Conservation (phyloP, 2,329 filamentous ascomycete species). For the Aspergillus fructus region DNA sequence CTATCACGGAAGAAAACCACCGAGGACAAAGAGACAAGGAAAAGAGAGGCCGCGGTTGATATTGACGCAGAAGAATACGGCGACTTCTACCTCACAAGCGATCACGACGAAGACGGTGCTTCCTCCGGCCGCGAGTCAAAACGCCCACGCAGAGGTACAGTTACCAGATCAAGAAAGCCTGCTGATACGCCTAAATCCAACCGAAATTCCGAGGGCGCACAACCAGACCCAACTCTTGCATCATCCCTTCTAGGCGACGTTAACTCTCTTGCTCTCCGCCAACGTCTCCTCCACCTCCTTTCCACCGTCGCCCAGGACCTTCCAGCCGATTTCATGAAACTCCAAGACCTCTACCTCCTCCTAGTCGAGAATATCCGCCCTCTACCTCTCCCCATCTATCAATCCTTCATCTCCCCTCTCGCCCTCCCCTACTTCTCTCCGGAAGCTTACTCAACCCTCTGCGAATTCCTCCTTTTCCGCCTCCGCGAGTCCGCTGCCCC, state of each 20-base stretch:
- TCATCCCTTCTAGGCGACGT: slow-evolving; percentile 38
- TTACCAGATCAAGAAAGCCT: slow-evolving; percentile 14
- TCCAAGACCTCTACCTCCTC: slow-evolving; percentile 43
- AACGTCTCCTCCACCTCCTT: slow-evolving; percentile 46
- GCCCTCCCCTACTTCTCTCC: slow-evolving; percentile 42
- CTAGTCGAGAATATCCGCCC: slow-evolving; percentile 49
- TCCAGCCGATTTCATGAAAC: slow-evolving; percentile 34
- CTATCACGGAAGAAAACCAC: slow-evolving; percentile 14
- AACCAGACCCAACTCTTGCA: slow-evolving; percentile 17
- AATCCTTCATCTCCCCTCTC: slow-evolving; percentile 45
- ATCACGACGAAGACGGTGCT: slow-evolving; percentile 37
- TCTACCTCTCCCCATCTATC: slow-evolving; percentile 47
- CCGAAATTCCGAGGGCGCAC: slow-evolving; percentile 4
- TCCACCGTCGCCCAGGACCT: slow-evolving; percentile 37
- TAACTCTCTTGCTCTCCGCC: slow-evolving; percentile 42
- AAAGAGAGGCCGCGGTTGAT: slow-evolving; percentile 43
- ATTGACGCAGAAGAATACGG: slow-evolving; percentile 48
- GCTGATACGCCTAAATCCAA: slow-evolving; percentile 3
- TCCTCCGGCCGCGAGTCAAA: slow-evolving; percentile 30
- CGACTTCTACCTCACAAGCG: slow-evolving; percentile 41
- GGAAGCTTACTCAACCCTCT: slow-evolving; percentile 50
- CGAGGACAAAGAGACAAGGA: slow-evolving; percentile 33
- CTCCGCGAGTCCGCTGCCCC: slow-evolving; percentile 48
- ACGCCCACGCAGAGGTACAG: slow-evolving; percentile 33
- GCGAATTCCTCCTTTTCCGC: slow-evolving; percentile 52